These are phyloP conservation scores for Rhypophila decipiens DNA, from an alignment of 495 filamentous ascomycete genomes.

Conservation along the genomic window DNA sequence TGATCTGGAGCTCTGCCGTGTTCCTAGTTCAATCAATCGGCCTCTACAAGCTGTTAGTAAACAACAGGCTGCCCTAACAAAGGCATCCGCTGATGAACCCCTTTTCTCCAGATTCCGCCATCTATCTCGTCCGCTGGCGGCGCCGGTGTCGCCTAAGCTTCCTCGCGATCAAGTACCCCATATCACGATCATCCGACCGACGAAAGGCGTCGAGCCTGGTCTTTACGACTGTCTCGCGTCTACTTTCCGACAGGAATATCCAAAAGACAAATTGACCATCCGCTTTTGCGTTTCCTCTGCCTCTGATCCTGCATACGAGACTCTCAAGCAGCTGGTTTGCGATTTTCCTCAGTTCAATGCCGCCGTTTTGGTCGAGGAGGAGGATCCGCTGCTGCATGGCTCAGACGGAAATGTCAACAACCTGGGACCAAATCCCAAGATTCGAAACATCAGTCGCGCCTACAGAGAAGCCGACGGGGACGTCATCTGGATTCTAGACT, in stretches of 20 bases:
- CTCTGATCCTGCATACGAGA: conserved; percentile 72
- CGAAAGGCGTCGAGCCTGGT: conserved; percentile 85
- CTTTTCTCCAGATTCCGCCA: conserved; percentile 36
- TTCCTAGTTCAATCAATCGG: conserved; percentile 45
- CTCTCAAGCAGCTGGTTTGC: conserved; percentile 60
- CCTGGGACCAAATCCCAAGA: conserved; percentile 95
- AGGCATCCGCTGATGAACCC: no score
- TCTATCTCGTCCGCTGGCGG: conserved; percentile 38
- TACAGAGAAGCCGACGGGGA: conserved; percentile 93
- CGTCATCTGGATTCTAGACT: conserved; percentile 91
- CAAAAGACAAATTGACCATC: conserved; percentile 67
- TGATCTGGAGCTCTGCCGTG: conserved; percentile 45
- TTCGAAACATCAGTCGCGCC: conserved; percentile 90
- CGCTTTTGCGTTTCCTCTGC: conserved; percentile 74
- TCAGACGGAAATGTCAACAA: conserved; percentile 44
- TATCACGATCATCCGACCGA: conserved; percentile 85
- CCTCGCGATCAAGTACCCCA: conserved; percentile 55
- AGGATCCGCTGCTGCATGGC: conserved; percentile 68
- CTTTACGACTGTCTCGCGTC: conserved; percentile 92
- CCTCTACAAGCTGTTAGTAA: conserved; percentile 43
- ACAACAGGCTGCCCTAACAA: background rate
- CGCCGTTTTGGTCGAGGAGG: conserved; percentile 73
- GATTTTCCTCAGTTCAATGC: conserved; percentile 72
- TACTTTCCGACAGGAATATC: conserved; percentile 80
- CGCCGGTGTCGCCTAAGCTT: conserved; percentile 39